phyloP scores from a whole-genome alignment of 306 rosid genomes.

The Carpinus viminea region DNA sequence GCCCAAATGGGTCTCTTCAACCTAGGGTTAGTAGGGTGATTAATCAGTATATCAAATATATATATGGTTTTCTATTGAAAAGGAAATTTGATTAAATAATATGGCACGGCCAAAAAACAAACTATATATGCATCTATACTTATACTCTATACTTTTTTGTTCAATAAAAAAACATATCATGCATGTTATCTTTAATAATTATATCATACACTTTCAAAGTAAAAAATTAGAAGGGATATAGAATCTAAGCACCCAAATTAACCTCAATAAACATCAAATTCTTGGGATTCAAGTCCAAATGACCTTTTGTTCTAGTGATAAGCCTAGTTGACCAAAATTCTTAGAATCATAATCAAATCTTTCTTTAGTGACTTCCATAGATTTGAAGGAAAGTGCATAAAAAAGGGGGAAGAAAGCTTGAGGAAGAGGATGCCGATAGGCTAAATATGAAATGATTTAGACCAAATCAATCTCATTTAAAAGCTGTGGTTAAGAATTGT shows the following conservation, averaged over 20 bases:
- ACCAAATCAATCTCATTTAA: conserved; percentile 27
- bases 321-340: not conserved
- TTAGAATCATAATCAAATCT: not conserved
- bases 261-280: not conserved
- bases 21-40: too few species aligned
- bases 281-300: not conserved
- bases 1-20: too few species aligned
- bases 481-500: conserved; percentile 15
- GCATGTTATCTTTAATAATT: not conserved
- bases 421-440: conserved; percentile 16
- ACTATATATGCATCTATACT: not conserved
- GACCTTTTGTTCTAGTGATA: not conserved
- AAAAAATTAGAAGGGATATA: not conserved
- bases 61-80: too few species aligned
- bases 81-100: too few species aligned
- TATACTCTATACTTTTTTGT: not conserved
- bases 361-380: conserved; percentile 1
- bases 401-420: not conserved
- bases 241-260: not conserved
- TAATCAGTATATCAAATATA: too few species aligned
- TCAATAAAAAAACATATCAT: not conserved
- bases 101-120: not conserved
- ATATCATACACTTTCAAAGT: not conserved
- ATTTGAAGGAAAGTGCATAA: not conserved
- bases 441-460: conserved; percentile 17